phyloP scores from a whole-genome alignment of 306 rosid genomes.

The Luffa acutangula region DNA sequence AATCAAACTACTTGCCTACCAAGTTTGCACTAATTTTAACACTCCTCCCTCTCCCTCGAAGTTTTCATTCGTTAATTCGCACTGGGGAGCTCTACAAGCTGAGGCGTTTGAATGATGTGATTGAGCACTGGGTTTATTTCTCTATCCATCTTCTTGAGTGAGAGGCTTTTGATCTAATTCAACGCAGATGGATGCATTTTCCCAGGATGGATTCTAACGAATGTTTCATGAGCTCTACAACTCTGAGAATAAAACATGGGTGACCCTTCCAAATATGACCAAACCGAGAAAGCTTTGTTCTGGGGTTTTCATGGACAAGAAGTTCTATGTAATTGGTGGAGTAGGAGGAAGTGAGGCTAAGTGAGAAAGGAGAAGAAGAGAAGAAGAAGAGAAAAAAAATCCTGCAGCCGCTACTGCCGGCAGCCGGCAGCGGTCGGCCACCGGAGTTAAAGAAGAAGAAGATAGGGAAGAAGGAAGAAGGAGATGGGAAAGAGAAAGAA shows the following conservation, averaged over 20 bases:
- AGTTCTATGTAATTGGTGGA: constrained; percentile 81
- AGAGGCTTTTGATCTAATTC: constrained; percentile 83
- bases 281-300: constrained; percentile 88
- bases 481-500: no score
- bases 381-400: no score
- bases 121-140: constrained; percentile 90
- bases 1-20: no score
- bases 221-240: constrained; percentile 82
- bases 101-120: constrained; percentile 55
- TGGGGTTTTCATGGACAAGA: constrained; percentile 76
- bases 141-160: constrained; percentile 72
- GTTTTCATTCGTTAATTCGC: constrained; percentile 50
- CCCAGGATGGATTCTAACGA: constrained; percentile 82
- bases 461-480: no score
- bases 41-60: no score
- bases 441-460: no score
- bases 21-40: no score
- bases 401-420: no score
- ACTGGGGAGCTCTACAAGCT: constrained; percentile 66
- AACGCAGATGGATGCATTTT: constrained; percentile 66
- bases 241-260: constrained; percentile 70
- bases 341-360: constrained; percentile 56
- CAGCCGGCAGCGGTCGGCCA: no score
- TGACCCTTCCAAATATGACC: constrained; percentile 58
- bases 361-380: no score